Evolutionary conservation across 2,329 filamentous ascomycete species (phyloP).

Genomic region (Triangularia setosa): DNA sequence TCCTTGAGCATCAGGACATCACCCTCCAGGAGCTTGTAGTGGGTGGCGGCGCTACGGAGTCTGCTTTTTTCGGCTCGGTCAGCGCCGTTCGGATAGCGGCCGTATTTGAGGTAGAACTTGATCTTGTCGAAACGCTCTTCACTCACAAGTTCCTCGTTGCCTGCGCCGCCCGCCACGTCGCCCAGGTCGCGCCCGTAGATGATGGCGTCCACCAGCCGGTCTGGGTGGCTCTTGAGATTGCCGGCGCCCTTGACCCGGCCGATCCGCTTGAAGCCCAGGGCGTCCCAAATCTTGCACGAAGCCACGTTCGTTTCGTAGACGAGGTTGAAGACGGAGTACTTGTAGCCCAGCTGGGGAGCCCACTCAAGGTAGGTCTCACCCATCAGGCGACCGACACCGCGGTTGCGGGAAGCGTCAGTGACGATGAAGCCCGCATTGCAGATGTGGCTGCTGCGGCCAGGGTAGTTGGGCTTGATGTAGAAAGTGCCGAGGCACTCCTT

Average conservation of each 20-base stretch:
- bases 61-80: conserved; percentile 95
- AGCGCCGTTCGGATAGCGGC: conserved; percentile 87
- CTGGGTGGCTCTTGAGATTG: conserved; percentile 64
- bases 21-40: conserved; percentile 78
- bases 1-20: conserved; percentile 94
- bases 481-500: conserved; percentile 83
- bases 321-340: conserved; percentile 89
- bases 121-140: conserved; percentile 99
- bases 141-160: conserved; percentile 78
- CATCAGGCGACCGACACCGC: conserved; percentile 71
- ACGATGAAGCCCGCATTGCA: conserved; percentile 82
- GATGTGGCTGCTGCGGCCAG: conserved; percentile 83
- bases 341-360: conserved; percentile 78
- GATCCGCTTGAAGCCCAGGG: conserved; percentile 86
- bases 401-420: conserved; percentile 67
- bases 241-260: conserved; percentile 73
- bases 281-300: conserved; percentile 88
- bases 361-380: conserved; percentile 74
- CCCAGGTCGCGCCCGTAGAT: conserved; percentile 68
- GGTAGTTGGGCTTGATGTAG: conserved; percentile 93
- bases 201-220: conserved; percentile 68
- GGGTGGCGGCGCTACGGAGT: conserved; percentile 85
- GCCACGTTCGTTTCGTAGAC: conserved; percentile 93
- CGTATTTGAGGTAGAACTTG: conserved; percentile 91
- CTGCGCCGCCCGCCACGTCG: conserved; percentile 42